Percentiles rank a stretch among this genome's conserved stretches.
phyloP scores from a whole-genome alignment of 352 stramenopile genomes.

The Lagenidium giganteum region DNA sequence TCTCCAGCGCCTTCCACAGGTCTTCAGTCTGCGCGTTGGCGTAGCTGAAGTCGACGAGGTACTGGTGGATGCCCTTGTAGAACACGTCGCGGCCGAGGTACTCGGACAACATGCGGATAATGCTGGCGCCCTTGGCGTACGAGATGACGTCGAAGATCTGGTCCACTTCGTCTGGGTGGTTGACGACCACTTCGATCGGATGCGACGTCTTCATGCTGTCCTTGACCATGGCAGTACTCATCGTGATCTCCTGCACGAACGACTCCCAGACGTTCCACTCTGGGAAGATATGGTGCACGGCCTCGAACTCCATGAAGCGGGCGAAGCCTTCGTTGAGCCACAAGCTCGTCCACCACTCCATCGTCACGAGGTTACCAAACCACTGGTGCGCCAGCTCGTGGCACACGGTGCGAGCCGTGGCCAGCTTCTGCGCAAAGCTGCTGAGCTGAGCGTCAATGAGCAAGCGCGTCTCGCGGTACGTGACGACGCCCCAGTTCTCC shows the following conservation, averaged over 20 bases:
- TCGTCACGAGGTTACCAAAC: constrained; percentile 99
- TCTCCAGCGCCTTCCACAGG: constrained; percentile 92
- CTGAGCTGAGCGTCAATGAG: constrained; percentile 80
- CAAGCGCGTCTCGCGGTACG: constrained; percentile 94
- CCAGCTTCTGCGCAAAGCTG: constrained; percentile 60
- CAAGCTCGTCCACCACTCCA: constrained; percentile 95
- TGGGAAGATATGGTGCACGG: constrained; percentile 90
- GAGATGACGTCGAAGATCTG: constrained; percentile 99
- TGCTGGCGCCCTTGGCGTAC: constrained; percentile 90
- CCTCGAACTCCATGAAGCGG: constrained; percentile 94
- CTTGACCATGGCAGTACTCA: constrained; percentile 85
- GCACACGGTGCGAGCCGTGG: constrained; percentile 93
- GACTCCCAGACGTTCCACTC: constrained; percentile 96
- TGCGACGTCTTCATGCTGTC: constrained; percentile 91
- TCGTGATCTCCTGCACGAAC: constrained; percentile 86
- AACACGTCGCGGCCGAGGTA: constrained; percentile 74
- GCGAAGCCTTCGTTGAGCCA: constrained; percentile 99
- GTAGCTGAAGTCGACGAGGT: constrained; percentile 93
- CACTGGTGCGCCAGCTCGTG: constrained; percentile 98
- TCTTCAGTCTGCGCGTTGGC: constrained; percentile 93
- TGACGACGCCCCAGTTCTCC: constrained; percentile 96
- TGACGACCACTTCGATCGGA: constrained; percentile 94
- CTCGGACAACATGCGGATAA: constrained; percentile 79
- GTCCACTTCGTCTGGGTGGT: constrained; percentile 93
- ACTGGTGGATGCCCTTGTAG: constrained; percentile 87